These are phyloP conservation scores for Trichosporon inkin DNA, from an alignment of 1,284 basidiomycete species.

Conservation along the genomic window DNA sequence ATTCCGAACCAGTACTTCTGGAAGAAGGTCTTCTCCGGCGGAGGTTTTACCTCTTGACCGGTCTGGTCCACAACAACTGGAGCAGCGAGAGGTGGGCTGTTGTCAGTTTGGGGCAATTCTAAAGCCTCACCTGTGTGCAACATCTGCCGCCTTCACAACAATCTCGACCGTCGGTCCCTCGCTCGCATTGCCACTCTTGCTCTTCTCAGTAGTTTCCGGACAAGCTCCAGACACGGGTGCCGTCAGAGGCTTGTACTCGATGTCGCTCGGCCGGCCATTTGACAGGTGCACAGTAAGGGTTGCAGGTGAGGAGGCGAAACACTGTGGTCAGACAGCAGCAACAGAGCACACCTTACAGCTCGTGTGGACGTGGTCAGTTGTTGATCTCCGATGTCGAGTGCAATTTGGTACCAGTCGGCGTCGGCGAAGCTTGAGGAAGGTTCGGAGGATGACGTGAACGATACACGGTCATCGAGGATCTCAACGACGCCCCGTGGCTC, in stretches of 20 bases:
- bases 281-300: slow-evolving; percentile 11
- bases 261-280: background rate
- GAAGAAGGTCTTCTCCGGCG: slow-evolving; percentile 69
- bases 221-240: slow-evolving; percentile 7
- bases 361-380: slow-evolving; percentile 16
- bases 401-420: slow-evolving; percentile 24
- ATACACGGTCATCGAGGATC: slow-evolving; percentile 8
- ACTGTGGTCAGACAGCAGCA: background rate
- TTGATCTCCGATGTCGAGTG: slow-evolving; percentile 15
- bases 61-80: slow-evolving; percentile 61
- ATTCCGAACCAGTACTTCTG: slow-evolving; percentile 89
- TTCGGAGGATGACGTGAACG: background rate
- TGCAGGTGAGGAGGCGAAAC: slow-evolving; percentile 11
- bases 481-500: slow-evolving; percentile 16
- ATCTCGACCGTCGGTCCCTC: background rate
- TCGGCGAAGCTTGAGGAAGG: background rate
- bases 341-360: slow-evolving; percentile 11
- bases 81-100: slow-evolving; percentile 50
- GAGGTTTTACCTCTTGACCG: slow-evolving; percentile 62
- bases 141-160: background rate
- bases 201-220: background rate
- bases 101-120: background rate
- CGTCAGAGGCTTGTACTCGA: slow-evolving; percentile 15
- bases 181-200: background rate
- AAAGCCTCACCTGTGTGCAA: slow-evolving; percentile 7